These are phyloP conservation scores for Mortierella sp. DNA, from an alignment of 371 early-diverging fungal species.

Conservation along the genomic window DNA sequence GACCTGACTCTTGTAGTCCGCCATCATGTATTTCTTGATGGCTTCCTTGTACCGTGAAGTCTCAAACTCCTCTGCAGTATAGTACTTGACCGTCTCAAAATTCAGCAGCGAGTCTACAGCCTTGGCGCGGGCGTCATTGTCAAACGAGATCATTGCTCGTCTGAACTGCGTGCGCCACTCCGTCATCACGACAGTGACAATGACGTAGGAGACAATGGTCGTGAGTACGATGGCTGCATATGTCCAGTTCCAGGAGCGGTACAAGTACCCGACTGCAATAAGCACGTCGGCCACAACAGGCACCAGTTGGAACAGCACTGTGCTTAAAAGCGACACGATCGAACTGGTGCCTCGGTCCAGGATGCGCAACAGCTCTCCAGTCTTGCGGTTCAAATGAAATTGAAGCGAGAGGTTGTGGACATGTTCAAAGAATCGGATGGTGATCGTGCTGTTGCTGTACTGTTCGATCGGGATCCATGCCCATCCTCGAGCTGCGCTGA, in stretches of 20 bases:
- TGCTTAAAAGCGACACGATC: constrained; percentile 81
- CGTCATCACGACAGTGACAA: constrained; percentile 83
- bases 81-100: constrained; percentile 97
- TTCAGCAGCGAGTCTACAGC: constrained; percentile 95
- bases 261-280: constrained; percentile 80
- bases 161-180: constrained; percentile 93
- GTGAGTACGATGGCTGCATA: constrained; percentile 86
- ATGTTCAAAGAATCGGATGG: constrained; percentile 88
- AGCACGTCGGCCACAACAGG: constrained; percentile 89
- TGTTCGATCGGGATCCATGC: constrained; percentile 92
- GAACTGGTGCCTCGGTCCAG: constrained; percentile 91
- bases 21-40: constrained; percentile 80
- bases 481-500: constrained; percentile 81
- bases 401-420: constrained; percentile 82
- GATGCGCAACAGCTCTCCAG: constrained; percentile 85
- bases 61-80: constrained; percentile 84
- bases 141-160: constrained; percentile 77
- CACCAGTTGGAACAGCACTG: constrained; percentile 87
- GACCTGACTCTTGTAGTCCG: constrained; percentile 81
- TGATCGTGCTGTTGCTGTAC: constrained; percentile 85
- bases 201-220: constrained; percentile 88
- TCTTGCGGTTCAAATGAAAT: constrained; percentile 93
- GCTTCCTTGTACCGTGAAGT: constrained; percentile 79
- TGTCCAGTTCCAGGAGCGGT: constrained; percentile 70
- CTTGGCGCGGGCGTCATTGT: constrained; percentile 78